Evolutionary conservation across 805 yeast species (phyloP).

Genomic region (Myxozyma neglecta): DNA sequence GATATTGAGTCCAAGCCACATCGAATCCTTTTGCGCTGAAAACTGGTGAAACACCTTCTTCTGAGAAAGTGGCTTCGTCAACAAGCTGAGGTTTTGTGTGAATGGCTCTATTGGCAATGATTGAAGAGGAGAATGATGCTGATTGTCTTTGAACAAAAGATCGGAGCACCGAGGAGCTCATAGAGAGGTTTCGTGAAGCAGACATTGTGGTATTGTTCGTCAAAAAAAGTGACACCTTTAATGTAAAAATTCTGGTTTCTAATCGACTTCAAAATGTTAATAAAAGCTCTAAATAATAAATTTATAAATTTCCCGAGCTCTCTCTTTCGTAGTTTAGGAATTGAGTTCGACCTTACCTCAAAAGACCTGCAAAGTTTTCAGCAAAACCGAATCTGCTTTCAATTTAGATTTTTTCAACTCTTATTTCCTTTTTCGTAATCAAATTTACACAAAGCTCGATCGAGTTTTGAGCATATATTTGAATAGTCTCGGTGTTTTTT

Average conservation of each 20-base stretch:
- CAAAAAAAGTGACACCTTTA: not conserved
- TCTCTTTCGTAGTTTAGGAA: too few relatives aligned
- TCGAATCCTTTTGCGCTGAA: constrained; percentile 66
- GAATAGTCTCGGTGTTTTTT: not conserved
- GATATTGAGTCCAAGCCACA: constrained; percentile 80
- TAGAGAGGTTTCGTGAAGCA: not conserved
- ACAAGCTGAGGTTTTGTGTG: constrained; percentile 66
- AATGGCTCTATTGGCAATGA: constrained; percentile 34
- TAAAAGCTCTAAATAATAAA: too few relatives aligned
- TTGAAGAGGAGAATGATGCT: not conserved
- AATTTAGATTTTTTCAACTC: too few relatives aligned
- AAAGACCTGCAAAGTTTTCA: too few relatives aligned
- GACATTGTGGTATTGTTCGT: not conserved
- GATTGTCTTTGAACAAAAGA: not conserved
- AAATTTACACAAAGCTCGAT: too few relatives aligned
- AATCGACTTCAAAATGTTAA: too few relatives aligned
- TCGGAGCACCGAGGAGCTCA: not conserved
- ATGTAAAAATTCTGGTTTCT: too few relatives aligned
- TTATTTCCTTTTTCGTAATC: too few relatives aligned
- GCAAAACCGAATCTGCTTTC: too few relatives aligned
- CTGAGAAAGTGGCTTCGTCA: constrained; percentile 43
- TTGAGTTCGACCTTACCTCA: too few relatives aligned
- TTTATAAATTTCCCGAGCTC: too few relatives aligned
- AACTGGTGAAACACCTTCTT: constrained; percentile 62
- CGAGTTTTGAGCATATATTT: too few relatives aligned